phyloP scores from a whole-genome alignment of 176 grass and related monocot species.

The Secale cereale region DNA sequence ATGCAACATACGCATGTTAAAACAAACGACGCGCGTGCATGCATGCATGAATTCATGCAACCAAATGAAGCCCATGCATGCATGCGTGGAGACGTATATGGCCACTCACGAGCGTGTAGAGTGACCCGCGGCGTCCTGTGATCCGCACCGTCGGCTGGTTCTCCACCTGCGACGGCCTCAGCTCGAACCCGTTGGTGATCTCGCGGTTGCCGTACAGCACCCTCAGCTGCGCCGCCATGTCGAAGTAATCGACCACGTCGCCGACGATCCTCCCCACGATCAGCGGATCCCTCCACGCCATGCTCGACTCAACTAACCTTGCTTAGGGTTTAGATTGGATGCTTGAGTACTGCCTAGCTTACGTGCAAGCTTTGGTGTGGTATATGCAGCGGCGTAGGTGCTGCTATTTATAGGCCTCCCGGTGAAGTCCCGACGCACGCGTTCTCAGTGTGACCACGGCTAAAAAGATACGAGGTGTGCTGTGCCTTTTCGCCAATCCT shows the following conservation, averaged over 20 bases:
- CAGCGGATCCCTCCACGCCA: conserved; percentile 60
- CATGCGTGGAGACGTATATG: background rate
- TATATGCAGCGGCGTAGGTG: background rate
- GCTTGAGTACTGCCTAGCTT: background rate
- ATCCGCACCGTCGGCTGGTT: conserved; percentile 58
- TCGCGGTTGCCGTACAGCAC: conserved; percentile 56
- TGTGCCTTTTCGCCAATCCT: background rate
- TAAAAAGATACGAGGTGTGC: background rate
- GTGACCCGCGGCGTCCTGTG: conserved; percentile 24
- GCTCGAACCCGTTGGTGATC: conserved; percentile 68
- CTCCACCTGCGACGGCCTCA: conserved; percentile 61
- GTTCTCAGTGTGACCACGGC: background rate
- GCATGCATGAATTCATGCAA: background rate
- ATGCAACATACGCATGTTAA: too few species aligned
- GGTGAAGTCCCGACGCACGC: background rate
- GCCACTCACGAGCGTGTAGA: conserved; percentile 71
- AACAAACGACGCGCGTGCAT: background rate
- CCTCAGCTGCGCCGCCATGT: conserved; percentile 34
- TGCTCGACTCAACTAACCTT: background rate
- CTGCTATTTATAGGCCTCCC: conserved; percentile 27
- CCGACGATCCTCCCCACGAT: conserved; percentile 60
- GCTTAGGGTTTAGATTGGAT: background rate
- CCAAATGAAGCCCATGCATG: background rate
- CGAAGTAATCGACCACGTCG: conserved; percentile 60
- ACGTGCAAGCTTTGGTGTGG: background rate